Evolutionary conservation across 768 basidiomycete genomes (phyloP).

Genomic region (Lactarius sp.): DNA sequence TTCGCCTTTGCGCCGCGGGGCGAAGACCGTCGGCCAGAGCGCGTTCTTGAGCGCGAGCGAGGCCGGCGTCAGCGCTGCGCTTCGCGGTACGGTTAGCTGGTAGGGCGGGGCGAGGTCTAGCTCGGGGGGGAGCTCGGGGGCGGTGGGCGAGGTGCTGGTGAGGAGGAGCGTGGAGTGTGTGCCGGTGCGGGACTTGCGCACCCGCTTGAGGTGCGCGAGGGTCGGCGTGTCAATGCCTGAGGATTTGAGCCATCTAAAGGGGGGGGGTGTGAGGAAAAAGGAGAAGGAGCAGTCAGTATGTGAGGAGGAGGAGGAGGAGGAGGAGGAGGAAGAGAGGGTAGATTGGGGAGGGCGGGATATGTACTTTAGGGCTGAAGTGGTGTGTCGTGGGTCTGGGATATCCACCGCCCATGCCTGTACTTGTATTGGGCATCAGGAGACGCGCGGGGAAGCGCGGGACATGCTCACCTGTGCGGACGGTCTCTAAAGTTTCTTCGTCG

Average conservation of each 20-base stretch:
- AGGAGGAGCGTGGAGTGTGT: slow-evolving; percentile 52
- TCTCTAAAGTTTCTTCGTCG: slow-evolving; percentile 57
- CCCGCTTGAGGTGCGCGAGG: slow-evolving; percentile 71
- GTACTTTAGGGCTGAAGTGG: slow-evolving; percentile 60
- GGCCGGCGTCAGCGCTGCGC: slow-evolving; percentile 59
- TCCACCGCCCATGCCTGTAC: slow-evolving; percentile 78
- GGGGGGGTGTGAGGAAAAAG: background rate
- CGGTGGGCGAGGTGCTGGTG: slow-evolving; percentile 32
- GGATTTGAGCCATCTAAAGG: slow-evolving; percentile 64
- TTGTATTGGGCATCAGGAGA: slow-evolving; percentile 29
- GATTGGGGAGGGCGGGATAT: slow-evolving; percentile 13
- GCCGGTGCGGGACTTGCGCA: slow-evolving; percentile 47
- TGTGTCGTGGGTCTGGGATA: slow-evolving; percentile 55
- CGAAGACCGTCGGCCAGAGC: slow-evolving; percentile 84
- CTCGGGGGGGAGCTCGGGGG: slow-evolving; percentile 47
- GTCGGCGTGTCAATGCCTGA: slow-evolving; percentile 54
- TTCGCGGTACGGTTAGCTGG: slow-evolving; percentile 54
- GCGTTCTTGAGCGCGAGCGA: slow-evolving; percentile 62
- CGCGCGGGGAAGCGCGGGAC: slow-evolving; percentile 1
- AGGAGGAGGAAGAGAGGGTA: background rate
- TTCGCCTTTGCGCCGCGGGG: slow-evolving; percentile 65
- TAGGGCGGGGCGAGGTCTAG: slow-evolving; percentile 42
- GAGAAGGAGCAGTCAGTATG: background rate
- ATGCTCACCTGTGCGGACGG: slow-evolving; percentile 51
- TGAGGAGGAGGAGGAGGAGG: background rate